A percentile compares a stretch with the other conserved stretches of the same genome.
phyloP scores from a whole-genome alignment of 208 protist species.

The Leishmania arabica region DNA sequence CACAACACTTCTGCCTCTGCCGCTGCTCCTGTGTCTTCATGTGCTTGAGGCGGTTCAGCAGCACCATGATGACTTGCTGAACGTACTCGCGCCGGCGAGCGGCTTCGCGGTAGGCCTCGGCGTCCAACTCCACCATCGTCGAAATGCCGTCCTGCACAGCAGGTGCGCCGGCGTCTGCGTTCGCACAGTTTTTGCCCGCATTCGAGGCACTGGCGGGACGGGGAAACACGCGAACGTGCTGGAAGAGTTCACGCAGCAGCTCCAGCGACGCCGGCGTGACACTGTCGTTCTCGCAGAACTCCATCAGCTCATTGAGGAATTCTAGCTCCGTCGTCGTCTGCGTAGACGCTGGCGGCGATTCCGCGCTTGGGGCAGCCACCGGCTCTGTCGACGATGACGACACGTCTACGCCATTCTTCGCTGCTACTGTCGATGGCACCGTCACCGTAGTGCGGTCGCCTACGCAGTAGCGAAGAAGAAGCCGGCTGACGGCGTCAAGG shows the following conservation, averaged over 20 bases:
- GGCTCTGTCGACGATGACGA: background rate
- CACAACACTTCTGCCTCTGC: constrained; percentile 11
- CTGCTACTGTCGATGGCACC: constrained; percentile 16
- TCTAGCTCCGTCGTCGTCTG: constrained; percentile 34
- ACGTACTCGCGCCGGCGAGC: constrained; percentile 53
- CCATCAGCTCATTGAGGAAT: constrained; percentile 46
- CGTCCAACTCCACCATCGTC: constrained; percentile 10
- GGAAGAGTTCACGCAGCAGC: constrained; percentile 57
- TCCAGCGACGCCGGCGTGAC: constrained; percentile 50
- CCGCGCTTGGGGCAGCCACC: constrained; percentile 1
- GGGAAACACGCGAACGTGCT: constrained; percentile 52
- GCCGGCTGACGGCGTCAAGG: constrained; percentile 52
- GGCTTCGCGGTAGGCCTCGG: constrained; percentile 28
- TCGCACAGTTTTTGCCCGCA: background rate
- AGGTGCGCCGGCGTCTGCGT: background rate
- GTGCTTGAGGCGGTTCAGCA: constrained; percentile 61
- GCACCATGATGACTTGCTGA: constrained; percentile 63
- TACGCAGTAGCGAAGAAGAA: constrained; percentile 59
- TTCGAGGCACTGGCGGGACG: constrained; percentile 9
- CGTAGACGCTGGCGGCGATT: constrained; percentile 12
- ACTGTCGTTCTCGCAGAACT: constrained; percentile 35
- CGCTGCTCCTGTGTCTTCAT: constrained; percentile 52
- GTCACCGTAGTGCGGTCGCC: background rate
- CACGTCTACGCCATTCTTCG: constrained; percentile 5
- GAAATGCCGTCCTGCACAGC: constrained; percentile 11